Evolutionary conservation across 768 basidiomycete genomes (phyloP).

Genomic region (Phylloporus scabripes): DNA sequence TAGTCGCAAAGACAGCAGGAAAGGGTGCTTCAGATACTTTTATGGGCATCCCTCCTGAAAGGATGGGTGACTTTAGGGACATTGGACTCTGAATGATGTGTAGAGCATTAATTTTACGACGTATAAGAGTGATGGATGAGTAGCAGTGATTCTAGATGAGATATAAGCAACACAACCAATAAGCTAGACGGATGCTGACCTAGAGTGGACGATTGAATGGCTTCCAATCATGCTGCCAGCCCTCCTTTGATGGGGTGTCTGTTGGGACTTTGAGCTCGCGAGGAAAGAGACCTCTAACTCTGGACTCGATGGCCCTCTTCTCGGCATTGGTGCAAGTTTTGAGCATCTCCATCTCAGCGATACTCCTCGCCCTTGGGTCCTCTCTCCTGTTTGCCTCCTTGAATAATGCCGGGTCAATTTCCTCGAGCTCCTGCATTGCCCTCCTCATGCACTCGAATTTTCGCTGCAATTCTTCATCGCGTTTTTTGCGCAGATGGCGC

Average conservation of each 20-base stretch:
- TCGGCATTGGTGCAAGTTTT: conserved; percentile 63
- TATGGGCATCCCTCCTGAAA: conserved; percentile 29
- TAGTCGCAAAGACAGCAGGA: conserved; percentile 64
- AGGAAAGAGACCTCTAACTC: conserved; percentile 79
- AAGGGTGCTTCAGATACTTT: conserved; percentile 30
- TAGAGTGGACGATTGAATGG: conserved; percentile 51
- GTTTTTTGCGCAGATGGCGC: conserved; percentile 64
- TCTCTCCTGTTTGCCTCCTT: conserved; percentile 69
- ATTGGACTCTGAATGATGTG: conserved; percentile 17
- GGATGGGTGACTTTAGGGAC: conserved; percentile 30
- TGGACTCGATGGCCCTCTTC: conserved; percentile 65
- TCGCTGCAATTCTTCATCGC: conserved; percentile 61
- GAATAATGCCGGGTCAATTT: conserved; percentile 47
- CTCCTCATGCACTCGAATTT: conserved; percentile 78
- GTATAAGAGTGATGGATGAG: conserved; percentile 1
- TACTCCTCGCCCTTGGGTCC: conserved; percentile 62
- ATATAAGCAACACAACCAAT: neutral
- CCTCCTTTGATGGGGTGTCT: conserved; percentile 69
- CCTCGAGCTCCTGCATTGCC: conserved; percentile 79
- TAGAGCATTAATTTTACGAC: conserved; percentile 6
- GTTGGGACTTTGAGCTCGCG: conserved; percentile 81
- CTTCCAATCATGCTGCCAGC: conserved; percentile 84
- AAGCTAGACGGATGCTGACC: conserved; percentile 5
- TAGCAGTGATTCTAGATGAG: neutral
- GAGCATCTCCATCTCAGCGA: conserved; percentile 50